Evolutionary conservation across 257 asterid species (phyloP), one percentile per base, ranked within the genome.

Genomic region (Fraxinus americana): DNA sequence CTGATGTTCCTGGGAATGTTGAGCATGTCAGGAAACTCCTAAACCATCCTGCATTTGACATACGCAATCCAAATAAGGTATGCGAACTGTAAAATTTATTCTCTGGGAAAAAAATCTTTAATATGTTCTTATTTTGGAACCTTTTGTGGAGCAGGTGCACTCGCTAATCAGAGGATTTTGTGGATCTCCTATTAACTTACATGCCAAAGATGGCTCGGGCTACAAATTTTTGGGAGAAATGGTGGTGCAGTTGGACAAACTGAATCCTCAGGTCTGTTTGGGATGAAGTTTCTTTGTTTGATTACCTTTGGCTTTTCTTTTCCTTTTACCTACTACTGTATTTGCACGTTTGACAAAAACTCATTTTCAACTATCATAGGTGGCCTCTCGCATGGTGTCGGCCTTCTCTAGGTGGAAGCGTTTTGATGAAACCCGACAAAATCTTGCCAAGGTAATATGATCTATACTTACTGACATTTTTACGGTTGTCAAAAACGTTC

Each of bases 361-460:
- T 43, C 75, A 17, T 45, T 50, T 35, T 71, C 17, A 50, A 19
- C 48, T 21, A 7, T 50, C 74, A 61, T 85, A 93, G 98, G 94
- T 92, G 83, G 98, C 98, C 13, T 92, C 98, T 17, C 82, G 96
- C n/a, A 89, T 90, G 94, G 98, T 94, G 29, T 91, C 98, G 0
- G 91, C 92, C 75, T 90, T 94, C 86, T 94, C 98, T 57, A 91
- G 98, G 81, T 94, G 98, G 98, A 94, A 84, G 78, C 98, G 97
- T 23, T 94, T 84, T 59, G 98, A 94, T 65, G 96, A 92, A 86
- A 87, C 92, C 17, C 79, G 98, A 17, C 97, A 92, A 78, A 80
- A 73, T 71, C 96, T 87, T 72, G 94, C 96, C 45, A 91, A 92
- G 98, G 98, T 92, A 81, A 50, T 2, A 34, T 32, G 7, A 13